These are phyloP conservation scores for Mycosphaerelloides madeirae DNA, from an alignment of 2,329 filamentous ascomycete species.

Conservation along the genomic window DNA sequence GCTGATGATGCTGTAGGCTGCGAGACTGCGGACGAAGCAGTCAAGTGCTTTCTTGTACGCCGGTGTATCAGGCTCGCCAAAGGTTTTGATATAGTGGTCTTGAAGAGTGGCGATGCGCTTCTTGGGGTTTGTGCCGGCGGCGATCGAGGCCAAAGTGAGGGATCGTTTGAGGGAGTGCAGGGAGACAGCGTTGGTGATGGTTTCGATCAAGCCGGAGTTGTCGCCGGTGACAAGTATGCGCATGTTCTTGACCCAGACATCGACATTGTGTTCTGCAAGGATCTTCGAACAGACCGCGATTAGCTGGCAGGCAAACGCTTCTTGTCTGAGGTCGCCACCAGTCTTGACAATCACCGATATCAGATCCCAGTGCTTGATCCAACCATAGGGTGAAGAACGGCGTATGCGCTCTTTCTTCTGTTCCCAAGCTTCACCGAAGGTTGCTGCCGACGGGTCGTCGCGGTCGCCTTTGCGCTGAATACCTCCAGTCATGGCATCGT, in stretches of 20 bases:
- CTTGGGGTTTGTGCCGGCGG: slow-evolving; percentile 67
- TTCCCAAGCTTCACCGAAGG: slow-evolving; percentile 82
- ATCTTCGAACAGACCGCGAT: slow-evolving; percentile 78
- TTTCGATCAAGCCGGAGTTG: slow-evolving; percentile 78
- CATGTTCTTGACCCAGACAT: slow-evolving; percentile 88
- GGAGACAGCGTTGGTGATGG: slow-evolving; percentile 84
- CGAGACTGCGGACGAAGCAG: slow-evolving; percentile 75
- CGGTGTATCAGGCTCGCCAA: slow-evolving; percentile 65
- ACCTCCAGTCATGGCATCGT: slow-evolving; percentile 80
- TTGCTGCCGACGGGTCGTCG: slow-evolving; percentile 78
- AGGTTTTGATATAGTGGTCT: slow-evolving; percentile 76
- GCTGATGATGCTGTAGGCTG: slow-evolving; percentile 79
- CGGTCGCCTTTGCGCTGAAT: slow-evolving; percentile 76
- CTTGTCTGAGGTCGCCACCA: slow-evolving; percentile 69
- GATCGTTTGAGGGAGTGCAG: slow-evolving; percentile 79
- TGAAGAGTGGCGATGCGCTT: slow-evolving; percentile 73
- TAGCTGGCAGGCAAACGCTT: slow-evolving; percentile 81
- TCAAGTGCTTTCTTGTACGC: slow-evolving; percentile 68
- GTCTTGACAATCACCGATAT: slow-evolving; percentile 86
- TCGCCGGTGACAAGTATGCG: slow-evolving; percentile 80
- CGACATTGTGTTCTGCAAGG: slow-evolving; percentile 67
- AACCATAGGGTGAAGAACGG: slow-evolving; percentile 77
- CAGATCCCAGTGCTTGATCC: slow-evolving; percentile 87
- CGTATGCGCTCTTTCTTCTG: slow-evolving; percentile 79
- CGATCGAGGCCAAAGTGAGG: slow-evolving; percentile 69